A percentile compares a stretch with the other conserved stretches of the same genome.
Evolutionary conservation across 78 protist genomes (phyloP).

Genomic region (Chrysochromulina tobinii): DNA sequence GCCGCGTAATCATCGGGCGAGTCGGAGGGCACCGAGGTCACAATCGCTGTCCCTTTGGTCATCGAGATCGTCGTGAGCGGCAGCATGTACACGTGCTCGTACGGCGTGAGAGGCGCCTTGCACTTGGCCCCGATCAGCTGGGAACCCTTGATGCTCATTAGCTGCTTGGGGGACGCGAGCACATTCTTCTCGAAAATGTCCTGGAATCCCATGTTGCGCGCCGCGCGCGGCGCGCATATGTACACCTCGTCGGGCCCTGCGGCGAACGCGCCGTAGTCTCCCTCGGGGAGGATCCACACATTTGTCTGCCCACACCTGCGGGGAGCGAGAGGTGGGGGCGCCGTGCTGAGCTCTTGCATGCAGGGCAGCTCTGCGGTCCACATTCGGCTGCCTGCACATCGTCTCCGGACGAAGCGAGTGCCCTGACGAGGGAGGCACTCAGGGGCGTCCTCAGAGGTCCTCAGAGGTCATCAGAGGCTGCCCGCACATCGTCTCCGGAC

Average conservation of each 20-base stretch:
- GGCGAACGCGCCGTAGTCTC: slow-evolving; percentile 89
- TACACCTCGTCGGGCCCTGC: slow-evolving; percentile 65
- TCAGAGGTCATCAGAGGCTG: background rate
- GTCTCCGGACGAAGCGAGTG: slow-evolving; percentile 48
- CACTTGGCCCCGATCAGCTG: slow-evolving; percentile 87
- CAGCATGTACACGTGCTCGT: slow-evolving; percentile 81
- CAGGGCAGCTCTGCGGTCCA: too few relatives aligned
- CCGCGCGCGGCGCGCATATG: slow-evolving; percentile 72
- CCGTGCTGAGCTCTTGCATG: too few relatives aligned
- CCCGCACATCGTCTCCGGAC: slow-evolving; percentile 99
- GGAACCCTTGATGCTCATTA: background rate
- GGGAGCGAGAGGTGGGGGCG: too few relatives aligned
- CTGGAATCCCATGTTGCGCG: slow-evolving; percentile 54
- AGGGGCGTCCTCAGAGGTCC: background rate
- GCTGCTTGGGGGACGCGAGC: background rate
- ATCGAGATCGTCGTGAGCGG: slow-evolving; percentile 90
- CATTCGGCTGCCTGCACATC: too few relatives aligned
- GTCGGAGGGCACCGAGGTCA: slow-evolving; percentile 89
- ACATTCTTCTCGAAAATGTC: background rate
- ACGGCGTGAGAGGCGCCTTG: slow-evolving; percentile 82
- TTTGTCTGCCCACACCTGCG: slow-evolving; percentile 78
- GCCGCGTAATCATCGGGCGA: slow-evolving; percentile 98
- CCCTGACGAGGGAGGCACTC: too few relatives aligned
- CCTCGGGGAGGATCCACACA: slow-evolving; percentile 95
- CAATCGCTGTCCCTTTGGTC: slow-evolving; percentile 95